Base-by-base conservation (phyloP, 1,139 yeast species). In the Candida albicans region DNA sequence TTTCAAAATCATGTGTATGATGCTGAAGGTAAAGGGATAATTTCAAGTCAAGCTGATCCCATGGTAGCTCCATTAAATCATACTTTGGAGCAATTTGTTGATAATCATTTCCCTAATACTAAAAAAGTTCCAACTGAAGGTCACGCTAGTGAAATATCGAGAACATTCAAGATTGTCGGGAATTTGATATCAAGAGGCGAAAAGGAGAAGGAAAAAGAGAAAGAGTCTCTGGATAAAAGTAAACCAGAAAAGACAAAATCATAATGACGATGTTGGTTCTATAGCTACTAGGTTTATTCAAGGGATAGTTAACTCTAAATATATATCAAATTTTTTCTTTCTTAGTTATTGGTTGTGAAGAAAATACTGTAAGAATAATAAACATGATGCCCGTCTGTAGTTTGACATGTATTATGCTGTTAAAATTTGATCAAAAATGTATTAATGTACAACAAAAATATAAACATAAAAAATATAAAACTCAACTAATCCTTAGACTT, bases 41-140 rank as follows among this genome's bases (percentile, higher is more conserved):
- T 86, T 35, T 70, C 86, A 51, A 70, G 84, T 14, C 75, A 78
- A 35, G 61, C 82, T 27, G 91, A 87, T 56, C 87, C 89, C 4
- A 35, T 84, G 13, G 67, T 85, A 37, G 71, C 66, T 37, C 90
- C 91, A 14, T 42, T 82, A 34, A 87, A 87, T 62, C 65, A 70
- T 38, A 65, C 70, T 35, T 59, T 86, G 47, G 82, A 77, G 52
- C 61, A 67, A 6, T 53, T 70, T 33, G 70, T 82, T 35, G 52
- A 50, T 11, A 46, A 48, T 32, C 51, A 53, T 46, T 53, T 52
- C 36, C 87, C 88, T n/a, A 67, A 66, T 22, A 68, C 67, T 24
- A 70, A 71, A 41, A 62, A 64, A 40, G 75, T 73, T 11, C 58
- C 76, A 3, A 57, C 60, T n/a, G 72, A 70, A 8, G 68, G 67